Conservation (phyloP, 768 basidiomycete species). For the Leucosporidium yakuticum region DNA sequence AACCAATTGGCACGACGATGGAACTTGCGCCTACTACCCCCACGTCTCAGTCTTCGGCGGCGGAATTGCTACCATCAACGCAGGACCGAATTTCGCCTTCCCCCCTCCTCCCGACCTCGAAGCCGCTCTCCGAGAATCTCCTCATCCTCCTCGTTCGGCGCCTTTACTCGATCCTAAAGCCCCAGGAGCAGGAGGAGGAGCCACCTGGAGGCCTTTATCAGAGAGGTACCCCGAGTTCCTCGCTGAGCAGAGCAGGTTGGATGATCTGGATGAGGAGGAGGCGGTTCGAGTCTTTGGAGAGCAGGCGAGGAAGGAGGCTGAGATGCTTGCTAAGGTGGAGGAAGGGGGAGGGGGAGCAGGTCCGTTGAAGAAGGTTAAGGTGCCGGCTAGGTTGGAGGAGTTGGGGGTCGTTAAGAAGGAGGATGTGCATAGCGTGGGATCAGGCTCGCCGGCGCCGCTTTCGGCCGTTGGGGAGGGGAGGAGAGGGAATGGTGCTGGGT, state of each 20-base stretch:
- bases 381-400: neutral
- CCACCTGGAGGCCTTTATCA: conserved; percentile 67
- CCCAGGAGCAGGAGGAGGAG: neutral
- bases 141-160: conserved; percentile 33
- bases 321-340: neutral
- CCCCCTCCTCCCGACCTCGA: conserved; percentile 76
- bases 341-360: neutral
- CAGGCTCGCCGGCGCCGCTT: neutral
- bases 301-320: neutral
- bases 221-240: conserved; percentile 83
- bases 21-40: conserved; percentile 89
- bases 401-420: conserved; percentile 2
- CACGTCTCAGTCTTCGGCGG: conserved; percentile 89
- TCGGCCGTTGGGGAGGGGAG: too few species aligned
- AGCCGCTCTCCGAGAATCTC: conserved; percentile 50
- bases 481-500: too few species aligned
- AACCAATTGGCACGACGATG: conserved; percentile 82
- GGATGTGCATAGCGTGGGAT: neutral
- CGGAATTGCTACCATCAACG: conserved; percentile 74
- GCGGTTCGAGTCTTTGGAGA: neutral
- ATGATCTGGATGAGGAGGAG: conserved; percentile 64
- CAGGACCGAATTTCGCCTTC: conserved; percentile 78
- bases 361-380: neutral
- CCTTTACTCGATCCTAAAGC: conserved; percentile 38
- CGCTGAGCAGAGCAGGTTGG: conserved; percentile 70